phyloP scores from a whole-genome alignment of 2,329 filamentous ascomycete genomes.

The Colletotrichum horii region DNA sequence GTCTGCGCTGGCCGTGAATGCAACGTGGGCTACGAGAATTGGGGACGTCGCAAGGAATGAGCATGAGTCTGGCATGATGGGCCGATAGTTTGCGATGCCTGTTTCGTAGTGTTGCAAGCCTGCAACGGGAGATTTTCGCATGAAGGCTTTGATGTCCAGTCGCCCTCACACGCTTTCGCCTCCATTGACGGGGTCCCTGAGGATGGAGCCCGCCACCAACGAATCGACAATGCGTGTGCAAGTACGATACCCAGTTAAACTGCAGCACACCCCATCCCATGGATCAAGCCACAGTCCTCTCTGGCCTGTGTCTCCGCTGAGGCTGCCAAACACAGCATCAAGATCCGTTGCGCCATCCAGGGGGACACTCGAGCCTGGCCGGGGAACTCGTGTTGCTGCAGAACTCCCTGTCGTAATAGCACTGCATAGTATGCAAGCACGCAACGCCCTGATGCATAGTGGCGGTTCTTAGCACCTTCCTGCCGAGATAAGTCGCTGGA shows the following conservation, averaged over 20 bases:
- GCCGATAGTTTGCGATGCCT: not conserved
- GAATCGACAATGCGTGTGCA: not conserved
- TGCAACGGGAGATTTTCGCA: not conserved
- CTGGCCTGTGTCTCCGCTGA: not conserved
- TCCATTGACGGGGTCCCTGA: not conserved
- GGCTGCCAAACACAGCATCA: not conserved
- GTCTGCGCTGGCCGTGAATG: constrained; percentile 6
- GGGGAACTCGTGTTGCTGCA: constrained; percentile 2
- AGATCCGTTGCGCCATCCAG: constrained; percentile 10
- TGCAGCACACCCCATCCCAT: not conserved
- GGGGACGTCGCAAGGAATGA: not conserved
- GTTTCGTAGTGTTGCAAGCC: not conserved
- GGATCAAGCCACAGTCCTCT: not conserved
- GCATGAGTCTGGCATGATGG: not conserved
- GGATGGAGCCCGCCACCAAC: not conserved
- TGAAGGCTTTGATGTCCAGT: not conserved
- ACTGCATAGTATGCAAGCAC: not conserved
- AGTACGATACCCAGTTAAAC: not conserved
- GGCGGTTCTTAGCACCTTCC: constrained; percentile 7
- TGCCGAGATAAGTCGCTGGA: not conserved
- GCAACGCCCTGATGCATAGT: constrained; percentile 11
- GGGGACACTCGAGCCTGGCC: not conserved
- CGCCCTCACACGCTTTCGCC: not conserved
- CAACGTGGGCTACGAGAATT: not conserved
- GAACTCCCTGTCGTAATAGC: not conserved